These are phyloP conservation scores for Cymbopogon citratus DNA, from an alignment of 176 grass and related monocot species.

Conservation along the genomic window DNA sequence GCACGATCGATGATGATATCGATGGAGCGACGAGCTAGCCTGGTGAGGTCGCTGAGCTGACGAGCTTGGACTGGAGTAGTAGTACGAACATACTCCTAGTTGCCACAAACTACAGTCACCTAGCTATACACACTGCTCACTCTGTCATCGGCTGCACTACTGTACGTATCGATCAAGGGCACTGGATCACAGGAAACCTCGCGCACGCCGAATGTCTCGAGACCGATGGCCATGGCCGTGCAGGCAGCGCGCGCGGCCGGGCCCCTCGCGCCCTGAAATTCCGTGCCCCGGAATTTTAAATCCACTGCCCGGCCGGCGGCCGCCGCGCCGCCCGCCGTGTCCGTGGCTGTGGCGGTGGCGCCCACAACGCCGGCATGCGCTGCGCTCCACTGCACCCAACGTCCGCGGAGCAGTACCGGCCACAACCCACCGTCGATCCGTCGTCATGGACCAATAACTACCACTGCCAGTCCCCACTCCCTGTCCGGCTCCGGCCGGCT, in stretches of 20 bases:
- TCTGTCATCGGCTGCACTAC: too few species aligned
- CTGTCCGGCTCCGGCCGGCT: neutral
- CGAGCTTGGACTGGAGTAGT: too few species aligned
- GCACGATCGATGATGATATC: too few species aligned
- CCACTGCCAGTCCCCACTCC: conserved; percentile 20
- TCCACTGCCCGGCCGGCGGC: too few species aligned
- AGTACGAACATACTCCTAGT: neutral
- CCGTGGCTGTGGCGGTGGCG: neutral
- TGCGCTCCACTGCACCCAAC: conserved; percentile 33
- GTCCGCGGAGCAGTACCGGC: conserved; percentile 29
- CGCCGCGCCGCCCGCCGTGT: too few species aligned
- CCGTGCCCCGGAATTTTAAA: conserved; percentile 22
- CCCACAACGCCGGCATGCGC: neutral
- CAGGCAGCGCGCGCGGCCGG: neutral
- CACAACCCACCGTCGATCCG: neutral
- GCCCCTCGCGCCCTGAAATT: conserved; percentile 35
- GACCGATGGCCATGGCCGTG: neutral
- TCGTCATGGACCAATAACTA: conserved; percentile 7
- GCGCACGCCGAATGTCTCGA: neutral
- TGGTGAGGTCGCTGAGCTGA: too few species aligned
- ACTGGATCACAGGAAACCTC: neutral
- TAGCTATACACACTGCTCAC: too few species aligned
- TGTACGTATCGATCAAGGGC: too few species aligned
- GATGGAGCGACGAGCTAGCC: too few species aligned
- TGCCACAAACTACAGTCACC: neutral